Percentiles rank a stretch among this genome's conserved stretches.
Conservation (phyloP, 78 protist genomes). For the Emiliania huxleyi region DNA sequence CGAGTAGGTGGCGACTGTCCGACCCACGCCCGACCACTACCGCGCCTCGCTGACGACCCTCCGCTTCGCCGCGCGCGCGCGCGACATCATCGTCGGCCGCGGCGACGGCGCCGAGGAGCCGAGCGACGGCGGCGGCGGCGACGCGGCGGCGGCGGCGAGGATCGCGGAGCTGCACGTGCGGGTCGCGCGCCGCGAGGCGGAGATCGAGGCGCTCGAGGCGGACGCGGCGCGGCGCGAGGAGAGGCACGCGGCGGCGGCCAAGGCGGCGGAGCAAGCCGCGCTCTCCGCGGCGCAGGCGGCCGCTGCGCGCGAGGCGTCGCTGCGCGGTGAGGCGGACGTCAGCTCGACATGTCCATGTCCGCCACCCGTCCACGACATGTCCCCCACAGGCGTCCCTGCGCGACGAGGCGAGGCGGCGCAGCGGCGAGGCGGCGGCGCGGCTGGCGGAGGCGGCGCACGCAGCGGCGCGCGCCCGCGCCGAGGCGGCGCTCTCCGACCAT, state of each 20-base stretch:
- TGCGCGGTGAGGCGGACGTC: neutral
- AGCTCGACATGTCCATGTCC: no score
- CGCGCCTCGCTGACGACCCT: constrained; percentile 16
- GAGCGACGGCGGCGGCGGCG: neutral
- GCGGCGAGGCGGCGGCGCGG: neutral
- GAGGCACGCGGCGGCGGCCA: neutral
- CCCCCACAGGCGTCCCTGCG: no score
- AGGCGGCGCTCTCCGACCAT: neutral
- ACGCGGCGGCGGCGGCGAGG: neutral
- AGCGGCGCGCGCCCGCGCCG: neutral
- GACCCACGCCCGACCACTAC: neutral
- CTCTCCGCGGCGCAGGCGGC: neutral
- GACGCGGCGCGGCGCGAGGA: neutral
- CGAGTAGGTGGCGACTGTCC: constrained; percentile 22
- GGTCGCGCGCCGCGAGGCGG: neutral
- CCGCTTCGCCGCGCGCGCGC: constrained; percentile 34
- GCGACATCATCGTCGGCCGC: neutral
- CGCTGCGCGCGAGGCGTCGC: neutral
- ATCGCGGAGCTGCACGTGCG: neutral
- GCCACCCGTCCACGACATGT: neutral
- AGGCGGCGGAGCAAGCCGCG: neutral
- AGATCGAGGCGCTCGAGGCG: neutral
- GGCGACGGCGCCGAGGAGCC: neutral
- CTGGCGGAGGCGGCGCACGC: neutral
- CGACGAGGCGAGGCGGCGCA: neutral